Conservation (phyloP, 2,329 filamentous ascomycete species). For the Fusarium haematococcum region DNA sequence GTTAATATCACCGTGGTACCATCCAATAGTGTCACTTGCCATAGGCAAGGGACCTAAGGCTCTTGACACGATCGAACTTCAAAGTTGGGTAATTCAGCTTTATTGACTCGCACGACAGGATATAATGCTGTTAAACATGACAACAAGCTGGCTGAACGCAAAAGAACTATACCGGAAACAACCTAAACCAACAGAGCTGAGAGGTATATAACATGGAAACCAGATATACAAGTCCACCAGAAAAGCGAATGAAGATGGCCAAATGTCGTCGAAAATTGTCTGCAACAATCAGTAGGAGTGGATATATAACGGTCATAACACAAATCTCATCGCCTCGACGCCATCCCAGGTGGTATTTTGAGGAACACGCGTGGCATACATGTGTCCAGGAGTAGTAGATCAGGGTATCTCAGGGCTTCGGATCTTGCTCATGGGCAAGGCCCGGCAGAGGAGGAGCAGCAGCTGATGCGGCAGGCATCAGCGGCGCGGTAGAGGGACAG, state of each 20-base stretch:
- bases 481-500: not conserved
- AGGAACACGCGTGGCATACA: not conserved
- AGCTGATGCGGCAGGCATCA: not conserved
- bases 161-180: not conserved
- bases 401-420: not conserved
- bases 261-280: not conserved
- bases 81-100: not conserved
- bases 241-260: not conserved
- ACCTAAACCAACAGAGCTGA: not conserved
- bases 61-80: not conserved
- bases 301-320: constrained; percentile 3
- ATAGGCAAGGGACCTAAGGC: not conserved
- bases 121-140: not conserved
- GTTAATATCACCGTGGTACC: not conserved
- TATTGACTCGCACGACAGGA: not conserved
- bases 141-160: not conserved
- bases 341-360: not conserved
- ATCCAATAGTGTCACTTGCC: not conserved
- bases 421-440: not conserved
- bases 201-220: not conserved
- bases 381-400: not conserved
- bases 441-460: not conserved
- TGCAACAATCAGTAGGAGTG: constrained; percentile 23
- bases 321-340: not conserved
- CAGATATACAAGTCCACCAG: not conserved